Percentiles rank a stretch among this genome's conserved stretches.
Conservation (phyloP, 345 rosid genomes). For the Moringa oleifera region DNA sequence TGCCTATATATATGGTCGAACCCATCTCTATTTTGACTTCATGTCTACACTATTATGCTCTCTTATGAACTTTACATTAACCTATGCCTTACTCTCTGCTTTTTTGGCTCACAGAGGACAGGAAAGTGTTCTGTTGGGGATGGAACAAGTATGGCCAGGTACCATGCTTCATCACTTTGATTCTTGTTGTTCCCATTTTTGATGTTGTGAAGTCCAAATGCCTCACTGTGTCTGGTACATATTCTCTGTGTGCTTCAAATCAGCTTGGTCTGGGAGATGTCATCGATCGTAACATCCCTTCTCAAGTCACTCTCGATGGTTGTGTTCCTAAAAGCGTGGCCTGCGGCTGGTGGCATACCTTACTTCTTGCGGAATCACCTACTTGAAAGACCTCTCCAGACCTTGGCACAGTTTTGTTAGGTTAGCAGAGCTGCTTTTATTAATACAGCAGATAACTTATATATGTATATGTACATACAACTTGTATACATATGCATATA, state of each 20-base stretch:
- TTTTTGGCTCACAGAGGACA: conserved; percentile 52
- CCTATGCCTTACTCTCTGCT: not conserved
- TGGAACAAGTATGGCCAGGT: conserved; percentile 99
- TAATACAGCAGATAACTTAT: conserved; percentile 7
- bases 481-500: conserved; percentile 9
- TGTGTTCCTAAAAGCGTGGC: conserved; percentile 57
- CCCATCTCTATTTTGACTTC: not conserved
- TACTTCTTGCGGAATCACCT: conserved; percentile 64
- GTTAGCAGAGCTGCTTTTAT: conserved; percentile 27
- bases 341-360: conserved; percentile 99
- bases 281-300: conserved; percentile 75
- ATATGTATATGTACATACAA: conserved; percentile 20
- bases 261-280: conserved; percentile 97
- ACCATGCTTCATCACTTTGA: conserved; percentile 13
- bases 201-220: not conserved
- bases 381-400: conserved; percentile 28
- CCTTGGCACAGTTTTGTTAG: conserved; percentile 58
- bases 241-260: conserved; percentile 20
- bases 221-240: not conserved
- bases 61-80: too few relatives aligned
- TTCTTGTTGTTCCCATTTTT: not conserved
- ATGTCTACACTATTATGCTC: not conserved
- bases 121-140: conserved; percentile 88
- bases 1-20: too few relatives aligned
- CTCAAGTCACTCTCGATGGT: conserved; percentile 57